Evolutionary conservation across 331 rosid species (phyloP).

Genomic region (Quercus phellos): DNA sequence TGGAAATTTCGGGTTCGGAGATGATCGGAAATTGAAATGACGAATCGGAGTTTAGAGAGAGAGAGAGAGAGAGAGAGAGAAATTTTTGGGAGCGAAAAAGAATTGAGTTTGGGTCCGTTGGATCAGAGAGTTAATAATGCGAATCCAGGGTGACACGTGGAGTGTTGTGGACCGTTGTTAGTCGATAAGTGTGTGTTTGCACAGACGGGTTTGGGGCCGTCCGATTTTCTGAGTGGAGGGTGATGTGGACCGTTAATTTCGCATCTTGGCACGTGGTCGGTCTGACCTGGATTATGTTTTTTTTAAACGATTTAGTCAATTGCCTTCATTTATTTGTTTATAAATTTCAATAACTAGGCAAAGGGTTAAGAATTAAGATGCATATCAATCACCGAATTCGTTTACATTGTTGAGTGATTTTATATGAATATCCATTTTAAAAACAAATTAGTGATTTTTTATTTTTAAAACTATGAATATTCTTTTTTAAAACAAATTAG

Average conservation of each 20-base stretch:
- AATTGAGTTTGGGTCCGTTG: slow-evolving; percentile 33
- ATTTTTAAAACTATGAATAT: too few species aligned
- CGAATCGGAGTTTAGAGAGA: not conserved
- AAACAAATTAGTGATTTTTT: too few species aligned
- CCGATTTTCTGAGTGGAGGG: slow-evolving; percentile 21
- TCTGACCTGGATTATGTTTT: slow-evolving; percentile 29
- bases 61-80: not conserved
- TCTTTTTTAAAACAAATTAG: too few species aligned
- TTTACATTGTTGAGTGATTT: too few species aligned
- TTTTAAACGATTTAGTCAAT: not conserved
- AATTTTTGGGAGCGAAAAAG: slow-evolving; percentile 25
- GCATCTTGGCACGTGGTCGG: slow-evolving; percentile 29
- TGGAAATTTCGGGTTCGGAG: too few species aligned
- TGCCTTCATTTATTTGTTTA: not conserved
- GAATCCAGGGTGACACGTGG: slow-evolving; percentile 45
- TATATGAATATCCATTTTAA: too few species aligned
- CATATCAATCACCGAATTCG: too few species aligned
- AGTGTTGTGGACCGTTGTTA: slow-evolving; percentile 31
- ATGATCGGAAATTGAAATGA: too few species aligned
- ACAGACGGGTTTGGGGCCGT: not conserved
- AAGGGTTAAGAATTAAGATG: not conserved
- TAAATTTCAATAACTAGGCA: not conserved
- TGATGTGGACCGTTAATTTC: slow-evolving; percentile 25
- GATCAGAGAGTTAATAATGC: slow-evolving; percentile 46
- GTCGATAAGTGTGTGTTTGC: slow-evolving; percentile 50